Percentiles rank a stretch among this genome's conserved stretches.
These are phyloP conservation scores for Inga leiocalycina DNA, from an alignment of 306 rosid species.

Conservation along the genomic window DNA sequence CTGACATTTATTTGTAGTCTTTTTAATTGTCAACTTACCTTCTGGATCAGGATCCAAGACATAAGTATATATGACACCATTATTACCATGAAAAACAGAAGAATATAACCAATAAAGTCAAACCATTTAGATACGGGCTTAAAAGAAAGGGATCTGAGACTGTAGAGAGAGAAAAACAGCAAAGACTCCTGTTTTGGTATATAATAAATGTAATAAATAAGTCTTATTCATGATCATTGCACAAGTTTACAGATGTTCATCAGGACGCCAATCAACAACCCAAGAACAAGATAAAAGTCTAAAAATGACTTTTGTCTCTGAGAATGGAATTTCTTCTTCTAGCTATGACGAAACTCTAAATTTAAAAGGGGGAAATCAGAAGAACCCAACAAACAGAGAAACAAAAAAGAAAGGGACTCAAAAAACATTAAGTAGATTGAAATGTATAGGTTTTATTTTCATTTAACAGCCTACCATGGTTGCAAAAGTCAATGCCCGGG, in stretches of 20 bases:
- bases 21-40: neutral
- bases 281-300: neutral
- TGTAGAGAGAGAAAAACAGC: constrained; percentile 2
- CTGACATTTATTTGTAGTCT: constrained; percentile 9
- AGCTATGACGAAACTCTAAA: neutral
- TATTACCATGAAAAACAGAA: constrained; percentile 8
- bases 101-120: neutral
- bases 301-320: neutral
- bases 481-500: constrained; percentile 96
- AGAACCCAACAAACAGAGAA: constrained; percentile 29
- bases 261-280: neutral
- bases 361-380: neutral
- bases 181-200: neutral
- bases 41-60: neutral
- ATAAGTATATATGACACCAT: constrained; percentile 17
- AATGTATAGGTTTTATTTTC: constrained; percentile 30
- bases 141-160: constrained; percentile 6
- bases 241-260: neutral
- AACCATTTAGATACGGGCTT: neutral
- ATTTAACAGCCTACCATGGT: constrained; percentile 69
- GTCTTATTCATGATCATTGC: neutral
- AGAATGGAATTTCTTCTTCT: neutral
- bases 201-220: neutral
- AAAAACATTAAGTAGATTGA: constrained; percentile 19
- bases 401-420: constrained; percentile 14